A percentile compares a stretch with the other conserved stretches of the same genome.
phyloP scores from a whole-genome alignment of 2,329 filamentous ascomycete species.

The Aspergillus tubingensis region DNA sequence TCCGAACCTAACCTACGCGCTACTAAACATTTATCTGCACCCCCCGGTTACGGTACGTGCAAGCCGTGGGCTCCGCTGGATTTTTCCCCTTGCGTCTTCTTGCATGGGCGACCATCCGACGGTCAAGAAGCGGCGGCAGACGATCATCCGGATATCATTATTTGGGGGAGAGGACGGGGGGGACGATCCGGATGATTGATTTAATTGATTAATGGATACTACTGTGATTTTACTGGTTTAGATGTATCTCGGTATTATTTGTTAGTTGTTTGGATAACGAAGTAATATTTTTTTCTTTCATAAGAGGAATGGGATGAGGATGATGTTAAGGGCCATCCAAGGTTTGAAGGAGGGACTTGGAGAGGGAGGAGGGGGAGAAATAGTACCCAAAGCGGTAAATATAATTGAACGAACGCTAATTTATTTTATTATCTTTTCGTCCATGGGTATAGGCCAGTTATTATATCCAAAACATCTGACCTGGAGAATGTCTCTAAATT shows the following conservation, averaged over 20 bases:
- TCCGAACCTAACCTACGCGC: not conserved
- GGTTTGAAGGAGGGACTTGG: not conserved
- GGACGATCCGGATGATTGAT: not conserved
- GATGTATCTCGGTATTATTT: too few relatives aligned
- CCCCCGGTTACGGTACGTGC: conserved; percentile 12
- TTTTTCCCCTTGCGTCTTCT: conserved; percentile 25
- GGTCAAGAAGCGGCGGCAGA: conserved; percentile 11
- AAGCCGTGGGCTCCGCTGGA: conserved; percentile 20
- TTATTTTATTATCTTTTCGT: not conserved
- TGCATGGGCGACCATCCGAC: conserved; percentile 15
- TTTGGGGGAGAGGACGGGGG: not conserved
- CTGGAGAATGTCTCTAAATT: not conserved
- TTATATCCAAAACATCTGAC: conserved; percentile 4
- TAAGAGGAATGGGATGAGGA: too few relatives aligned
- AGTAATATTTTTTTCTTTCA: too few relatives aligned
- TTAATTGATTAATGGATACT: too few relatives aligned
- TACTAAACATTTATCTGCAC: not conserved
- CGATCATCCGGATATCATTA: conserved; percentile 20
- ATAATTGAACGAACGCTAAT: not conserved
- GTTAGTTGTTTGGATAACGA: too few relatives aligned
- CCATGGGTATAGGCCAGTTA: not conserved
- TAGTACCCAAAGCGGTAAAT: not conserved
- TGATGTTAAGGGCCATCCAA: not conserved
- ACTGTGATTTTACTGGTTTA: too few relatives aligned
- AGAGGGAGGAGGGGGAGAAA: not conserved